These are phyloP conservation scores for Colletotrichum sp. DNA, from an alignment of 2,329 filamentous ascomycete genomes.

Conservation along the genomic window DNA sequence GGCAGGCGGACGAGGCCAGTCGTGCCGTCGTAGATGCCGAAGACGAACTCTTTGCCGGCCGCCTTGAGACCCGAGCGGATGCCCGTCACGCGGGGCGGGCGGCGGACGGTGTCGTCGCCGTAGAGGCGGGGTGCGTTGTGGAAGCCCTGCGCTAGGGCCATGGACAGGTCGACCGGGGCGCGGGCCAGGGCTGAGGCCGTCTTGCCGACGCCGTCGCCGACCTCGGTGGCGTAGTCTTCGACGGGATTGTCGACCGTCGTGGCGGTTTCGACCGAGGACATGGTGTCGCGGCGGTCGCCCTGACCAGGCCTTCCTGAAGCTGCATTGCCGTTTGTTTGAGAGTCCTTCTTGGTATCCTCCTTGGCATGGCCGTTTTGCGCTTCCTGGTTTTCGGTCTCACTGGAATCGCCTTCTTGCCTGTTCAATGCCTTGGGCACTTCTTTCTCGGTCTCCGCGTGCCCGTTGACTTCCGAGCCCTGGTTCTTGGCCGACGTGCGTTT, in stretches of 20 bases:
- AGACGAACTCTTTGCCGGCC: constrained; percentile 64
- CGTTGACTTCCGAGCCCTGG: not conserved
- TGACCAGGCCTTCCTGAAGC: not conserved
- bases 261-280: constrained; percentile 19
- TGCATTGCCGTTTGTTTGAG: not conserved
- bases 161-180: constrained; percentile 64
- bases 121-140: constrained; percentile 75
- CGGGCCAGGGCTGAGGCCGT: constrained; percentile 56
- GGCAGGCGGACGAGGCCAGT: constrained; percentile 68
- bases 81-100: constrained; percentile 67
- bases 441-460: constrained; percentile 19
- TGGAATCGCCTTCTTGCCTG: not conserved
- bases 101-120: constrained; percentile 72
- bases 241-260: constrained; percentile 30
- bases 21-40: constrained; percentile 69
- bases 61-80: constrained; percentile 67
- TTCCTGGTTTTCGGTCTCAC: not conserved
- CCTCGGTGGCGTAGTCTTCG: constrained; percentile 52
- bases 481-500: constrained; percentile 18
- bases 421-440: not conserved
- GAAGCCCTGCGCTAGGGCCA: constrained; percentile 71
- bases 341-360: not conserved
- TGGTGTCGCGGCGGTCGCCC: constrained; percentile 21
- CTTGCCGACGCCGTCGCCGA: constrained; percentile 56
- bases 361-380: not conserved